These are phyloP conservation scores for Mycena olivaceomarginata DNA, from an alignment of 768 basidiomycete genomes.

Conservation along the genomic window DNA sequence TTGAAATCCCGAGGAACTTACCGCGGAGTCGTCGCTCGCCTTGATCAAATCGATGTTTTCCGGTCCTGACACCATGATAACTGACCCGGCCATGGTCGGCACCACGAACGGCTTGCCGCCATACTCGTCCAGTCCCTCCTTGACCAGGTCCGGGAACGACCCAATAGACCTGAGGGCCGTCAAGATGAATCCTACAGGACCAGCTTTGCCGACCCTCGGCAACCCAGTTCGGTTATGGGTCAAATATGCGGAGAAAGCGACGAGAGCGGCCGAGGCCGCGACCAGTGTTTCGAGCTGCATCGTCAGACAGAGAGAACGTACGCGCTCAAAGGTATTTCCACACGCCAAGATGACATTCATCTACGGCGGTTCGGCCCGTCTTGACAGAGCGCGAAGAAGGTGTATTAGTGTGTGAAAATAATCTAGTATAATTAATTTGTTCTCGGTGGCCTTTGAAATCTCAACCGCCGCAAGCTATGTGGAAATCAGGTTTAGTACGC, in stretches of 20 bases:
- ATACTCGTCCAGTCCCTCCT: not conserved
- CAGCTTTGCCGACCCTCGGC: not conserved
- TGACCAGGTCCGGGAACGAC: not conserved
- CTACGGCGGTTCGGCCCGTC: no score
- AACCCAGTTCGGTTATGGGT: not conserved
- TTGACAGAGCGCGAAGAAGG: no score
- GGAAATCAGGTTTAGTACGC: not conserved
- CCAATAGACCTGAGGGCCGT: not conserved
- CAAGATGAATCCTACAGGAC: not conserved
- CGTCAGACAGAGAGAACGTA: not conserved
- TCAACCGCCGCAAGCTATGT: constrained; percentile 7
- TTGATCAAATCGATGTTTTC: not conserved
- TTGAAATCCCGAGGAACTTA: not conserved
- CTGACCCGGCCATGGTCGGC: not conserved
- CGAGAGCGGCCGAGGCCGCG: not conserved
- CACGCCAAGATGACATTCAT: no score
- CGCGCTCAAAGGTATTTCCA: no score
- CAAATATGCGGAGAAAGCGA: not conserved
- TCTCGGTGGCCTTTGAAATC: constrained; percentile 2
- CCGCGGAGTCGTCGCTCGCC: not conserved
- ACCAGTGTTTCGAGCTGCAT: not conserved
- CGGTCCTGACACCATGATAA: not conserved
- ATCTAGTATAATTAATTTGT: no score
- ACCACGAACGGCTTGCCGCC: not conserved
- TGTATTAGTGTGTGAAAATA: no score